Percentiles rank a stretch among this genome's conserved stretches.
Conservation (phyloP, 2,329 filamentous ascomycete species). For the Blastomyces parvus region DNA sequence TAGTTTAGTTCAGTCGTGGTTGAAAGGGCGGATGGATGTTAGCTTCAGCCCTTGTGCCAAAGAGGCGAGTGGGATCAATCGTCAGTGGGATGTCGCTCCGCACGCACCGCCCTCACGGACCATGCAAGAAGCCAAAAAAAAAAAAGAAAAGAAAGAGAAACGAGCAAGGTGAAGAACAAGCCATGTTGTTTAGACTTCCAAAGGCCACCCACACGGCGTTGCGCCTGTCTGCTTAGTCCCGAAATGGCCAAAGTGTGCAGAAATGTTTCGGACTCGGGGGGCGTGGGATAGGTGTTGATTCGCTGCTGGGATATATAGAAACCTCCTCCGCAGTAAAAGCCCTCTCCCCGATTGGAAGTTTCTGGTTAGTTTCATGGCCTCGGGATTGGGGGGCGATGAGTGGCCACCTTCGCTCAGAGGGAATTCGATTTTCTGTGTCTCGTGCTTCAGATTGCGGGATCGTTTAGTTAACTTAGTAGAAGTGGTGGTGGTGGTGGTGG, state of each 20-base stretch:
- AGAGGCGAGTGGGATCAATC: background rate
- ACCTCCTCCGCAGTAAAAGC: too few relatives aligned
- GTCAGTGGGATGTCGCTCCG: background rate
- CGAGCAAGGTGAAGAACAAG: background rate
- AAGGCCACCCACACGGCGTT: background rate
- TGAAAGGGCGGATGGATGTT: background rate
- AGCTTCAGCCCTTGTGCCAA: background rate
- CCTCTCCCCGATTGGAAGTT: background rate
- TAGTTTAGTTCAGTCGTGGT: background rate
- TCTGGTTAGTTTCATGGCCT: background rate
- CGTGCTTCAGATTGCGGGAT: slow-evolving; percentile 1
- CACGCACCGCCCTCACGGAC: background rate
- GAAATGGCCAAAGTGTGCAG: background rate
- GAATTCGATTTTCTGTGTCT: background rate
- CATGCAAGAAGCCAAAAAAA: background rate
- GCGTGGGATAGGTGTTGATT: background rate
- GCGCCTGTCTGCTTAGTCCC: slow-evolving; percentile 1
- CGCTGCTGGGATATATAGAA: background rate
- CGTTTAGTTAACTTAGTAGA: too few relatives aligned
- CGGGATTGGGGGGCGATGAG: background rate
- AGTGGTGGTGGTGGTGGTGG: too few relatives aligned
- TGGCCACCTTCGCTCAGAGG: background rate
- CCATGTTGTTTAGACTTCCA: background rate
- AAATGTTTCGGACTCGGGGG: slow-evolving; percentile 3
- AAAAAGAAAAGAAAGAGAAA: background rate